Conservation (phyloP, 805 yeast species). For the Starmerella stellata region DNA sequence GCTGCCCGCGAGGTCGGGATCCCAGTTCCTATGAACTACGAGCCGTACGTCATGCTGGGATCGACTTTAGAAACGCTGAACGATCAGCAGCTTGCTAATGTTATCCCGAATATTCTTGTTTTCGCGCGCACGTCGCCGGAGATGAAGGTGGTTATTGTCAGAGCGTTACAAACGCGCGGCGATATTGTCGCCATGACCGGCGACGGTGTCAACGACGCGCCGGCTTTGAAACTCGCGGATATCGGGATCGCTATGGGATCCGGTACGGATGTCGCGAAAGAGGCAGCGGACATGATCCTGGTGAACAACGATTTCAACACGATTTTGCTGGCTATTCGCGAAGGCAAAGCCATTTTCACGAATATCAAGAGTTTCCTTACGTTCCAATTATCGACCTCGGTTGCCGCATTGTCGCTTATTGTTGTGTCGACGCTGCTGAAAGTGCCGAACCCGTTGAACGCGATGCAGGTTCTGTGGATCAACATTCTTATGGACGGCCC, state of each 20-base stretch:
- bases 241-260: constrained; percentile 79
- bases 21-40: constrained; percentile 40
- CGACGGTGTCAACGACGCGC: constrained; percentile 97
- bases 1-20: constrained; percentile 44
- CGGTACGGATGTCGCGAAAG: constrained; percentile 97
- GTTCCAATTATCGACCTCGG: constrained; percentile 87
- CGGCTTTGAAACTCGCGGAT: constrained; percentile 90
- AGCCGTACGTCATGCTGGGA: constrained; percentile 63
- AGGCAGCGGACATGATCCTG: constrained; percentile 93
- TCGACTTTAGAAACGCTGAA: constrained; percentile 57
- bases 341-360: constrained; percentile 92
- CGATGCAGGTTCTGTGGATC: constrained; percentile 97
- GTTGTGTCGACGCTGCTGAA: constrained; percentile 75
- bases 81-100: constrained; percentile 54
- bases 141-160: constrained; percentile 33
- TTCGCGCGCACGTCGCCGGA: constrained; percentile 30
- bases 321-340: constrained; percentile 80
- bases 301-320: constrained; percentile 96
- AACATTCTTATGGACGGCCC: constrained; percentile 98
- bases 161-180: constrained; percentile 45
- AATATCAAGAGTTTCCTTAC: constrained; percentile 90
- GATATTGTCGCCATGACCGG: constrained; percentile 99
- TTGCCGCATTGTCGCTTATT: constrained; percentile 80
- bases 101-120: constrained; percentile 60
- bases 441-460: constrained; percentile 84